Evolutionary conservation across 2,329 filamentous ascomycete genomes (phyloP).

Genomic region (Colletotrichum gigasporum): DNA sequence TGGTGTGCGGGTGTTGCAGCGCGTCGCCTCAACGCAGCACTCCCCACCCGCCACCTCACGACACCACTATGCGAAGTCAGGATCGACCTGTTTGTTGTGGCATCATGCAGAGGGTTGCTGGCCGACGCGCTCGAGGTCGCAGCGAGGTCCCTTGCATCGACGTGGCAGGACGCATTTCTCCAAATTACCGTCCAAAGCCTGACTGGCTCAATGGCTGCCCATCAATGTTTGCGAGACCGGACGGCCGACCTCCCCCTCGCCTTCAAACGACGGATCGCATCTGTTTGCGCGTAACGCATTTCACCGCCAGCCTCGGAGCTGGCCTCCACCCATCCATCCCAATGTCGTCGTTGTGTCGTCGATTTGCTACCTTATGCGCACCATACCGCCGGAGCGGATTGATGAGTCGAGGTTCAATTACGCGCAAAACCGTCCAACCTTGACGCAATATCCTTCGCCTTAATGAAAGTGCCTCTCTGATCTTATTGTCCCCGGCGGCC

Average conservation of each 20-base stretch:
- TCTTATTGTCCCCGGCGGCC: conserved; percentile 9
- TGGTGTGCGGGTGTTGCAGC: background rate
- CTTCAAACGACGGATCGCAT: background rate
- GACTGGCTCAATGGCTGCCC: conserved; percentile 3
- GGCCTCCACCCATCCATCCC: conserved; percentile 8
- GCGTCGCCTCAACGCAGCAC: background rate
- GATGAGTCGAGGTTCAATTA: background rate
- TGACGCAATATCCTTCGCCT: conserved; percentile 11
- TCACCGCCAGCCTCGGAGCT: background rate
- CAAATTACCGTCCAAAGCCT: conserved; percentile 19
- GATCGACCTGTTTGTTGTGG: conserved; percentile 16
- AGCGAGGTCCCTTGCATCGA: conserved; percentile 29
- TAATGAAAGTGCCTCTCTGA: conserved; percentile 8
- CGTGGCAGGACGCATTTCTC: conserved; percentile 27
- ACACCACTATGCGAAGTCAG: background rate
- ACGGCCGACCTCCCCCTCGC: conserved; percentile 2
- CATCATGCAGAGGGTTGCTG: background rate
- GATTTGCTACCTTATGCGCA: background rate
- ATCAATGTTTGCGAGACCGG: conserved; percentile 25
- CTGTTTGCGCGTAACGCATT: conserved; percentile 14
- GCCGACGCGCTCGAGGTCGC: conserved; percentile 4
- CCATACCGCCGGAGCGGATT: background rate
- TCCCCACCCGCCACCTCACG: background rate
- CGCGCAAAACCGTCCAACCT: background rate
- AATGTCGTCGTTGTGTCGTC: background rate